Conservation (phyloP, 192 early-diverging fungal species). For the Allomyces javanicus region DNA sequence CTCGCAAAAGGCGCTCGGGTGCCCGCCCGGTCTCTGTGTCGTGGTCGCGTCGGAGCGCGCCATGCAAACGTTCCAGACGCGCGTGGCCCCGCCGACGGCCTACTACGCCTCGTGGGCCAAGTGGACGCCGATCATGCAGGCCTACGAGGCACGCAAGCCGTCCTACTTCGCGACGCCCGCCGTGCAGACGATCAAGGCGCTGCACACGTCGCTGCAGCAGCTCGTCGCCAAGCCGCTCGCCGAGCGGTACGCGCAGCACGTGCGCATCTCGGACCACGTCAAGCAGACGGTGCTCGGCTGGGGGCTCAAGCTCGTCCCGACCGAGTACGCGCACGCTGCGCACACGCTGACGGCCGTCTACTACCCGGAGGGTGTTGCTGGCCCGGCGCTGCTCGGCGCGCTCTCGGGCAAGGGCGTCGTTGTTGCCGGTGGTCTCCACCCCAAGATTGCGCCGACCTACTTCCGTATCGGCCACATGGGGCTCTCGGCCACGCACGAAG, state of each 20-base stretch:
- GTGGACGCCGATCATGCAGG: slow-evolving; percentile 93
- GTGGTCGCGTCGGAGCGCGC: slow-evolving; percentile 65
- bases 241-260: slow-evolving; percentile 55
- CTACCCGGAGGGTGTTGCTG: slow-evolving; percentile 63
- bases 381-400: slow-evolving; percentile 52
- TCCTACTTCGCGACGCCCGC: slow-evolving; percentile 95
- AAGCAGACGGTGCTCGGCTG: slow-evolving; percentile 45
- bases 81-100: slow-evolving; percentile 54
- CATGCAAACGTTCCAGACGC: slow-evolving; percentile 38
- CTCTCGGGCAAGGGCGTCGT: slow-evolving; percentile 64
- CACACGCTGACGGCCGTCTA: slow-evolving; percentile 17
- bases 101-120: slow-evolving; percentile 86
- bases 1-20: slow-evolving; percentile 87
- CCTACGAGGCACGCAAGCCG: slow-evolving; percentile 79
- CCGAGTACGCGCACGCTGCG: background rate
- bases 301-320: slow-evolving; percentile 60
- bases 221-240: slow-evolving; percentile 53
- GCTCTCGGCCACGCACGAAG: slow-evolving; percentile 43
- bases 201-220: slow-evolving; percentile 64
- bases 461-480: slow-evolving; percentile 89
- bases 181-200: slow-evolving; percentile 78
- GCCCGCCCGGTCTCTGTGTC: slow-evolving; percentile 79
- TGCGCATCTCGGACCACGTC: slow-evolving; percentile 42
- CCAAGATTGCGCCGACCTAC: slow-evolving; percentile 61
- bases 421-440: slow-evolving; percentile 79